Conservation (phyloP, 2,329 filamentous ascomycete species). For the Pseudocercospora vitis region DNA sequence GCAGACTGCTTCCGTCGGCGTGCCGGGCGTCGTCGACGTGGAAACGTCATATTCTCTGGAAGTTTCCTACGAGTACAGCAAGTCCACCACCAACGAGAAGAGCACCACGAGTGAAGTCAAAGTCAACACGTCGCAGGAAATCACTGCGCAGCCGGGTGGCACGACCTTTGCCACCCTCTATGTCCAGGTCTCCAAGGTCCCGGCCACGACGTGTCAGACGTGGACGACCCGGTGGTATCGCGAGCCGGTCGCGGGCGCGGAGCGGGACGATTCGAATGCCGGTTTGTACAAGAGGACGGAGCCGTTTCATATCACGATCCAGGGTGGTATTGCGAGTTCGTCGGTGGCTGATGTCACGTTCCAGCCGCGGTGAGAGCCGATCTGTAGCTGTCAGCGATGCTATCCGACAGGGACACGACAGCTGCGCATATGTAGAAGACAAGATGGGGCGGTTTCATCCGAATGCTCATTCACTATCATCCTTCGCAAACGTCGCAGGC, state of each 20-base stretch:
- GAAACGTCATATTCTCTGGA: not conserved
- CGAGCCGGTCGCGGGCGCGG: not conserved
- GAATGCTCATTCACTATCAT: not conserved
- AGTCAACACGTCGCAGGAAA: not conserved
- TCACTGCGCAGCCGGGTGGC: not conserved
- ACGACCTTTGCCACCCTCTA: not conserved
- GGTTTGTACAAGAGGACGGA: not conserved
- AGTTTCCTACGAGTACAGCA: not conserved
- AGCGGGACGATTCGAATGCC: not conserved
- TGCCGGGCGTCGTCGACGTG: not conserved
- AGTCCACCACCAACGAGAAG: not conserved
- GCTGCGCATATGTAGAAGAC: not conserved
- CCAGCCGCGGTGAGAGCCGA: no score
- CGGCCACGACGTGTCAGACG: not conserved
- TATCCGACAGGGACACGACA: no score
- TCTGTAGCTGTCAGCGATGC: no score
- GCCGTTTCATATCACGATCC: not conserved
- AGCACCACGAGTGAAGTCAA: not conserved
- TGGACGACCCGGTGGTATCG: not conserved
- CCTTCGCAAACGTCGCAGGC: slow-evolving; percentile 7
- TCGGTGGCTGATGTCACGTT: not conserved
- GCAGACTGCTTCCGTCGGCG: not conserved
- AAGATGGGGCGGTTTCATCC: not conserved
- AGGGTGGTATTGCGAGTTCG: not conserved
- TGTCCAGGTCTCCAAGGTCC: not conserved